Evolutionary conservation across 164 flowering plant genomes (phyloP).

Genomic region (Stephania japonica): DNA sequence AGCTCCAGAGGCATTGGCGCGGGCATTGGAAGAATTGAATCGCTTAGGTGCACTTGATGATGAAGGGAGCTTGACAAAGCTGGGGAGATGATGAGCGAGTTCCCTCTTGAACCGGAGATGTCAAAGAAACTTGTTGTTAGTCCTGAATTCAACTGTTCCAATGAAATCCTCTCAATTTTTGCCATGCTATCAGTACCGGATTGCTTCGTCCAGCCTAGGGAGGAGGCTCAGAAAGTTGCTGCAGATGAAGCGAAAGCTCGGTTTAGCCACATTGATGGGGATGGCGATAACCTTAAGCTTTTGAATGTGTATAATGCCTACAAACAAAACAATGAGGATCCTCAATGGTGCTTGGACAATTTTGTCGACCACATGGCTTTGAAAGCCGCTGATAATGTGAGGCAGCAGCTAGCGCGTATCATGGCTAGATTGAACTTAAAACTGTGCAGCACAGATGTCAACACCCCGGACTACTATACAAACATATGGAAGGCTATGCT

Average conservation of each 20-base stretch:
- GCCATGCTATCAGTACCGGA: slow-evolving; percentile 99
- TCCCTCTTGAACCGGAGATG: slow-evolving; percentile 97
- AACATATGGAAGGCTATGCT: slow-evolving; percentile 96
- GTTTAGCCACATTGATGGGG: slow-evolving; percentile 88
- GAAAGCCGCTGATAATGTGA: slow-evolving; percentile 92
- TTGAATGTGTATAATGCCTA: slow-evolving; percentile 95
- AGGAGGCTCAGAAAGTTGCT: slow-evolving; percentile 90
- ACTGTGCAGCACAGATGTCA: slow-evolving; percentile 93
- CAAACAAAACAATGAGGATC: slow-evolving; percentile 95
- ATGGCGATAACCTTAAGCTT: slow-evolving; percentile 75
- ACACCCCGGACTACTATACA: slow-evolving; percentile 83
- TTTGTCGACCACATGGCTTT: slow-evolving; percentile 74
- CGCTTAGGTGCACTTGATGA: slow-evolving; percentile 94
- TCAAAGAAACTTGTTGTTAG: slow-evolving; percentile 94
- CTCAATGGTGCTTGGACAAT: slow-evolving; percentile 86
- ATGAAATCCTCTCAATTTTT: slow-evolving; percentile 82
- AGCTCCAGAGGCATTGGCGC: slow-evolving; percentile 93
- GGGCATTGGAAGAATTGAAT: slow-evolving; percentile 83
- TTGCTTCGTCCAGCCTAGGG: slow-evolving; percentile 99
- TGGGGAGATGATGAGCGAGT: slow-evolving; percentile 94
- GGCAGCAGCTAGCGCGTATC: slow-evolving; percentile 86
- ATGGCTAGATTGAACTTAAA: slow-evolving; percentile 84
- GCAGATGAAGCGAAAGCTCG: slow-evolving; percentile 92
- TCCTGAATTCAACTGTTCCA: slow-evolving; percentile 88
- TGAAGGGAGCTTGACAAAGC: slow-evolving; percentile 83